Evolutionary conservation across 441 rosid species (phyloP), one percentile per base, ranked within the genome.

Genomic region (Hura crepitans): DNA sequence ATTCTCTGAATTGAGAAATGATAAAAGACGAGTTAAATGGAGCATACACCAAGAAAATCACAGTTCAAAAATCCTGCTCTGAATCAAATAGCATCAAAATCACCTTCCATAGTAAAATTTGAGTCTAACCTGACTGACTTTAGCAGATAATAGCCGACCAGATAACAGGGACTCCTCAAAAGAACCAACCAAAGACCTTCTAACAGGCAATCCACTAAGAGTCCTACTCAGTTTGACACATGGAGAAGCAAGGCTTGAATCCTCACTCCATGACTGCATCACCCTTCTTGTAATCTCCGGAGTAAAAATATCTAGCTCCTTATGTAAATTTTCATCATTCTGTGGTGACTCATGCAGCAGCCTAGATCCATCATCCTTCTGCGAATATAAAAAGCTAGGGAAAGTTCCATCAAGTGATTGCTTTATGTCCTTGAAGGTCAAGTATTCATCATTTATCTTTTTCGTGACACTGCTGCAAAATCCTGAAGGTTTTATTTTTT

Each of bases 161-260:
- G 90, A 82, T 42, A 86, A 71, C 63, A 86, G 61, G n/a, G 90
- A 86, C 71, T 86, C 88, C 86, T 86, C 90, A 81, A 86, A 86
- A 45, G 90, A 86, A 66, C 90, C 90, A 63, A 84, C 74, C 79
- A 86, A 81, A 39, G 85, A 82, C 78, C 90, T 81, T 75, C 78
- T 84, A 69, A 81, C 82, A 13, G 84, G 70, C 59, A 72, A 58
- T 27, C 83, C 81, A 39, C 77, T 54, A 46, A 72, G 75, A 64
- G 76, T 70, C 77, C 82, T 77, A 31, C 59, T 37, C 58, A 77
- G 55, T 70, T 81, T 84, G 62, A 70, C 73, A 62, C 67, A 64
- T 60, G 68, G 77, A 72, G 75, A 35, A 76, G 62, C 22, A 61
- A 25, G 63, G 35, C 75, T 74, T 20, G 57, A 56, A 74, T 78